A percentile compares a stretch with the other conserved stretches of the same genome.
Conservation (phyloP, 2,329 filamentous ascomycete genomes). For the Colletotrichum somersetense region DNA sequence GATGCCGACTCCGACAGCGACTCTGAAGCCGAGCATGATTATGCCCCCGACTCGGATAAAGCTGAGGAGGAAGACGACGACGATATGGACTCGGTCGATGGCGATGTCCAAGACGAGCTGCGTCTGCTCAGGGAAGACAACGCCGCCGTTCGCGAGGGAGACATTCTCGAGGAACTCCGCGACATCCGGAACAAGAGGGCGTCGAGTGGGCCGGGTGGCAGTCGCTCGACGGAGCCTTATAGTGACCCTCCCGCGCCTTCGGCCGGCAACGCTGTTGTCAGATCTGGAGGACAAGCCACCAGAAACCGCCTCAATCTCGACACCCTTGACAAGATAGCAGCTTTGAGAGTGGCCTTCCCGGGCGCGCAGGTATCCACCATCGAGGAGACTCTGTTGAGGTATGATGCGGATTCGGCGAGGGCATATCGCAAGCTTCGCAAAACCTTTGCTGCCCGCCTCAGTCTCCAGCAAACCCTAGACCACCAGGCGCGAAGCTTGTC, state of each 20-base stretch:
- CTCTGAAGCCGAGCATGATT: slow-evolving; percentile 43
- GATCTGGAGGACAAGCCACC: not conserved
- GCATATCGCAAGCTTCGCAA: slow-evolving; percentile 55
- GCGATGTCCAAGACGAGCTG: slow-evolving; percentile 54
- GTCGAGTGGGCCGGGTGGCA: not conserved
- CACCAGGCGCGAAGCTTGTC: slow-evolving; percentile 30
- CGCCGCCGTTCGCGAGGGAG: slow-evolving; percentile 46
- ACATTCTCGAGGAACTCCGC: slow-evolving; percentile 39
- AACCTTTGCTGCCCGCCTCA: slow-evolving; percentile 45
- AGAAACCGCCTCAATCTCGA: slow-evolving; percentile 26
- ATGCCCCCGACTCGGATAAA: slow-evolving; percentile 32
- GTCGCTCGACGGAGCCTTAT: not conserved
- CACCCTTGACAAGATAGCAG: slow-evolving; percentile 50
- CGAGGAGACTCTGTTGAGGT: slow-evolving; percentile 52
- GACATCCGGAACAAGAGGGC: slow-evolving; percentile 22
- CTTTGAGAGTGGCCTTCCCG: slow-evolving; percentile 61
- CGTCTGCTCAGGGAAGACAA: slow-evolving; percentile 58
- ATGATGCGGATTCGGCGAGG: slow-evolving; percentile 51
- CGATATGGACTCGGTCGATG: slow-evolving; percentile 41
- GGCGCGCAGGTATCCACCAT: slow-evolving; percentile 51
- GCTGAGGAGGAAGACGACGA: slow-evolving; percentile 45
- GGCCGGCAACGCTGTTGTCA: slow-evolving; percentile 28
- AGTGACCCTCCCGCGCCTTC: slow-evolving; percentile 1
- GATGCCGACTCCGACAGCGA: slow-evolving; percentile 48
- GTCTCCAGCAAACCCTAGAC: slow-evolving; percentile 52